Evolutionary conservation across 176 grass and related monocot genomes (phyloP).

Genomic region (Pontederia crassipes): DNA sequence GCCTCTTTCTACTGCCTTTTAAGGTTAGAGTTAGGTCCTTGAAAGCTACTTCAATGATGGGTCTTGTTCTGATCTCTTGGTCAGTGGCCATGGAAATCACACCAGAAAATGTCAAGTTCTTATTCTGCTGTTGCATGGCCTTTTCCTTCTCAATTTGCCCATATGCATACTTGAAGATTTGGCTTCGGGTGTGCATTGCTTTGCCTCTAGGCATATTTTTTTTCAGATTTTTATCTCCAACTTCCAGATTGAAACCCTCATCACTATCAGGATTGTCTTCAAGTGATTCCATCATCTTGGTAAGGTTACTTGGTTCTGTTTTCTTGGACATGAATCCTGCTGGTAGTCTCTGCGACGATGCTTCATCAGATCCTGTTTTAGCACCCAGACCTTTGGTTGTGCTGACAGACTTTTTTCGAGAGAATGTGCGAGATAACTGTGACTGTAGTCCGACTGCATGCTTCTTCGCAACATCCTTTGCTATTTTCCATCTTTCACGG

Average conservation of each 20-base stretch:
- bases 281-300: conserved; percentile 52
- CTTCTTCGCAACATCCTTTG: conserved; percentile 83
- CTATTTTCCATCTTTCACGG: conserved; percentile 71
- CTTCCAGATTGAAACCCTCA: conserved; percentile 57
- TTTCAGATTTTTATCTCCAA: conserved; percentile 63
- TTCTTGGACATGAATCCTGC: conserved; percentile 21
- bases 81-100: conserved; percentile 88
- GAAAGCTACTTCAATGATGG: conserved; percentile 65
- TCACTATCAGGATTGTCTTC: conserved; percentile 53
- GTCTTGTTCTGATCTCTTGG: conserved; percentile 46
- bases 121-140: conserved; percentile 58
- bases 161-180: conserved; percentile 92
- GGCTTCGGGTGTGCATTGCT: conserved; percentile 70
- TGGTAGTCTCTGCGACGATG: conserved; percentile 15
- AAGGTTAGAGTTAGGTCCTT: conserved; percentile 73
- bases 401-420: conserved; percentile 46
- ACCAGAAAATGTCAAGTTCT: conserved; percentile 70
- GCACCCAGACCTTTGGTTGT: conserved; percentile 17
- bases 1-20: conserved; percentile 80
- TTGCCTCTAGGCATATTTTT: conserved; percentile 57
- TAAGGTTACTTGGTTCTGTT: conserved; percentile 38
- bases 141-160: conserved; percentile 93
- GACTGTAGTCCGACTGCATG: conserved; percentile 51
- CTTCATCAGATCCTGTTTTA: conserved; percentile 12
- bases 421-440: conserved; percentile 70